Conservation (phyloP, 2,329 filamentous ascomycete species). For the Fusarium sp. region DNA sequence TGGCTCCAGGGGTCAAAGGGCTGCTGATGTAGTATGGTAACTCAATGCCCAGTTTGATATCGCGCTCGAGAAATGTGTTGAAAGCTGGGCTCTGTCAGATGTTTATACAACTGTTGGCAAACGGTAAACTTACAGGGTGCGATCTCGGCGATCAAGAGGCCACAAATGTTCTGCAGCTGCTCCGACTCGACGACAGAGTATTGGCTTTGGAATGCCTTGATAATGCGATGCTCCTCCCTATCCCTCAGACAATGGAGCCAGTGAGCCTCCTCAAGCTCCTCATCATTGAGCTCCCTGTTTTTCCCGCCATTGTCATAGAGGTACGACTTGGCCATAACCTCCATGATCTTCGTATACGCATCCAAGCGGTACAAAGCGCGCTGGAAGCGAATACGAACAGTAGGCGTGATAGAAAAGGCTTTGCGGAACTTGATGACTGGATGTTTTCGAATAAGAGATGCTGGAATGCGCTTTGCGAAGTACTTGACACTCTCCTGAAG, state of each 20-base stretch:
- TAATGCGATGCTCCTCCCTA: conserved; percentile 9
- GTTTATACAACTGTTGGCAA: not conserved
- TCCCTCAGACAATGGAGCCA: not conserved
- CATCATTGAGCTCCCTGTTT: not conserved
- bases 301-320: not conserved
- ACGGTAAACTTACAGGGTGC: not conserved
- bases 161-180: conserved; percentile 5
- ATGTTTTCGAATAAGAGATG: not conserved
- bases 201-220: not conserved
- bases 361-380: conserved; percentile 22
- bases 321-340: not conserved
- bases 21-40: conserved; percentile 7
- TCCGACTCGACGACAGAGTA: conserved; percentile 17
- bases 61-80: conserved; percentile 22
- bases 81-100: conserved; percentile 5
- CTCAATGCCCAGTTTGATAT: conserved; percentile 10
- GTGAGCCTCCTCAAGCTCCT: not conserved
- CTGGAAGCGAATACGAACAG: conserved; percentile 12
- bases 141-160: conserved; percentile 2
- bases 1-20: not conserved
- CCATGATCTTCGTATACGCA: not conserved
- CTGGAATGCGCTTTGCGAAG: conserved; percentile 5
- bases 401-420: conserved; percentile 2
- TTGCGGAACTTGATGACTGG: not conserved
- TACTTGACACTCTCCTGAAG: conserved; percentile 17